Conservation (phyloP, 768 basidiomycete species). For the Xerocomus potaroensis region DNA sequence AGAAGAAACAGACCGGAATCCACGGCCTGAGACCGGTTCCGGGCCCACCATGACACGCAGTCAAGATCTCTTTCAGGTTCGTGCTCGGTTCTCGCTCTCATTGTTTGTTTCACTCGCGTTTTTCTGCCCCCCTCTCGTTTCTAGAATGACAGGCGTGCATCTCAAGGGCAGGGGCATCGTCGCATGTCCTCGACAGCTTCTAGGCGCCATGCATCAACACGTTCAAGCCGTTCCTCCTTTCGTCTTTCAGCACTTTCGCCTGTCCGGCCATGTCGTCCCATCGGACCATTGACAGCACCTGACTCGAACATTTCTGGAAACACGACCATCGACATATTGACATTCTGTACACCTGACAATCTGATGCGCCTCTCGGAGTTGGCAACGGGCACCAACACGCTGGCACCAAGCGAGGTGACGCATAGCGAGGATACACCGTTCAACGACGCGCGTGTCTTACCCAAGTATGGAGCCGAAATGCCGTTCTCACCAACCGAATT, state of each 20-base stretch:
- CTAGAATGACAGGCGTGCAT: slow-evolving; percentile 21
- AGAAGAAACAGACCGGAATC: slow-evolving; percentile 13
- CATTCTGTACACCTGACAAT: slow-evolving; percentile 11
- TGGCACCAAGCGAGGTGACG: slow-evolving; percentile 10
- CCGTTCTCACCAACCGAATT: slow-evolving; percentile 8
- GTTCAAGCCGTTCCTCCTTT: slow-evolving; percentile 15
- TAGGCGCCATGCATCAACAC: slow-evolving; percentile 11
- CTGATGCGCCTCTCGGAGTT: slow-evolving; percentile 19
- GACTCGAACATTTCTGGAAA: slow-evolving; percentile 2
- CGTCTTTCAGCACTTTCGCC: slow-evolving; percentile 22
- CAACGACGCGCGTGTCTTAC: slow-evolving; percentile 13
- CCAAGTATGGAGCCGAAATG: slow-evolving; percentile 14
- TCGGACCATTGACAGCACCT: neutral
- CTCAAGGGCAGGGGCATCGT: slow-evolving; percentile 15
- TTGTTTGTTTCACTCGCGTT: neutral
- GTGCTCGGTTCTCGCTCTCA: neutral
- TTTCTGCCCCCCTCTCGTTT: neutral
- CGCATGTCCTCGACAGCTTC: slow-evolving; percentile 23
- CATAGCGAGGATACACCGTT: slow-evolving; percentile 15
- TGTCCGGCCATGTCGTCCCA: neutral
- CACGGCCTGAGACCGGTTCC: slow-evolving; percentile 4
- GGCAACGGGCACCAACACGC: slow-evolving; percentile 6
- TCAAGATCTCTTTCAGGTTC: slow-evolving; percentile 30
- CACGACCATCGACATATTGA: neutral
- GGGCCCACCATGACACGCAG: slow-evolving; percentile 19